phyloP scores from a whole-genome alignment of 371 early-diverging fungal genomes.

The Dentiscutata heterogama region DNA sequence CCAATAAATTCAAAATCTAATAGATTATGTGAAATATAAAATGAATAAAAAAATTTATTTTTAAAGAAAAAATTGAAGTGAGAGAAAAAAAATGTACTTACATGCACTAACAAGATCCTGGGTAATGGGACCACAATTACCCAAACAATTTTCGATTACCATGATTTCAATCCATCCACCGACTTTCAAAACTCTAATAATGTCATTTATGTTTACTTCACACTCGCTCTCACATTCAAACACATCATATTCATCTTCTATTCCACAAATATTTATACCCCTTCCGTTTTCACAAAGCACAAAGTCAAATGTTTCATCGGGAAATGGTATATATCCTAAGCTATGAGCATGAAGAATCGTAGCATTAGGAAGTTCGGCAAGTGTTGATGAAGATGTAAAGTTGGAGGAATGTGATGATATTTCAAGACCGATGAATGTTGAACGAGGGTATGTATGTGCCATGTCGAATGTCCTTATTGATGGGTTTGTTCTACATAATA shows the following conservation, averaged over 20 bases:
- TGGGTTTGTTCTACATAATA: not conserved
- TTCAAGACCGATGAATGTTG: conserved; percentile 17
- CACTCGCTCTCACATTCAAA: not conserved
- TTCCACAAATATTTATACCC: too few species aligned
- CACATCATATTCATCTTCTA: too few species aligned
- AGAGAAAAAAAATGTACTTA: not conserved
- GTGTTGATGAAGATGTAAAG: not conserved
- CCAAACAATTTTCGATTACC: too few species aligned
- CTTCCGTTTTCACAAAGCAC: not conserved
- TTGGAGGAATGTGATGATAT: too few species aligned
- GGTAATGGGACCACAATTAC: too few species aligned
- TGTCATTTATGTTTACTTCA: not conserved
- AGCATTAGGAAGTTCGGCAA: not conserved
- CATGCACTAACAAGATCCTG: too few species aligned
- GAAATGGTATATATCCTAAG: conserved; percentile 1
- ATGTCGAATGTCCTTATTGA: conserved; percentile 23
- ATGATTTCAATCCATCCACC: too few species aligned
- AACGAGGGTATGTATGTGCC: conserved; percentile 7
- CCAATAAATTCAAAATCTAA: not conserved
- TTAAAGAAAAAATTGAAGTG: not conserved
- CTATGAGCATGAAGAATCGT: not conserved
- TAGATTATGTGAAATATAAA: not conserved
- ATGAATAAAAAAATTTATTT: not conserved
- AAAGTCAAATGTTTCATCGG: conserved; percentile 13
- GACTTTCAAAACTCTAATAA: too few species aligned